These are phyloP conservation scores for Apiotrichum brassicae DNA, from an alignment of 1,284 basidiomycete species.

Conservation along the genomic window DNA sequence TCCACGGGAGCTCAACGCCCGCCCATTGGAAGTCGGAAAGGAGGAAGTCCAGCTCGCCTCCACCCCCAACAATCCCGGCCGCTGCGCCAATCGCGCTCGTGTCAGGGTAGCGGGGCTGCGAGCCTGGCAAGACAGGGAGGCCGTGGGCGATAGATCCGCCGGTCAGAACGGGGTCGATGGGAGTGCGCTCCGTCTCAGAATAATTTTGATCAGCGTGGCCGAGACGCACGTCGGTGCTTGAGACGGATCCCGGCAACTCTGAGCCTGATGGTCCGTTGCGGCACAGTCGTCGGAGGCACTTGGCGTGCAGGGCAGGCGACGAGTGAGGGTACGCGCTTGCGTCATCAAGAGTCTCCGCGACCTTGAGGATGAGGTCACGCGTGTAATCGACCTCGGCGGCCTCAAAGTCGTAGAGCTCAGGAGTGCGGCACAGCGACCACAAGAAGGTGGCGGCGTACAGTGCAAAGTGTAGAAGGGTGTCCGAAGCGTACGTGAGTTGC, in stretches of 20 bases:
- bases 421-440: slow-evolving; percentile 23
- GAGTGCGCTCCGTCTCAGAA: not conserved
- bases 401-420: slow-evolving; percentile 31
- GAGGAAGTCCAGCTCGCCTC: slow-evolving; percentile 25
- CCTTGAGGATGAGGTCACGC: slow-evolving; percentile 29
- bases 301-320: slow-evolving; percentile 31
- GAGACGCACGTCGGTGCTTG: not conserved
- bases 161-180: slow-evolving; percentile 1
- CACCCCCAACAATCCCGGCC: not conserved
- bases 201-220: not conserved
- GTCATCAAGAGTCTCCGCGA: slow-evolving; percentile 24
- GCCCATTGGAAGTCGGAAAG: slow-evolving; percentile 29
- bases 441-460: slow-evolving; percentile 36
- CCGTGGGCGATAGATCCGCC: not conserved
- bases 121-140: not conserved
- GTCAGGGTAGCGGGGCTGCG: not conserved
- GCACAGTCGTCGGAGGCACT: slow-evolving; percentile 27
- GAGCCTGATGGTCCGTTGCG: slow-evolving; percentile 5
- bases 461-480: slow-evolving; percentile 37
- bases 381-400: slow-evolving; percentile 30
- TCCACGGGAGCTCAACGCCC: slow-evolving; percentile 20
- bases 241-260: not conserved
- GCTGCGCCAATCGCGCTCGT: too few species aligned
- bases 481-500: slow-evolving; percentile 32
- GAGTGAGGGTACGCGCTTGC: slow-evolving; percentile 29